Evolutionary conservation across 352 stramenopile genomes (phyloP).

Genomic region (Phytophthora crassamura): DNA sequence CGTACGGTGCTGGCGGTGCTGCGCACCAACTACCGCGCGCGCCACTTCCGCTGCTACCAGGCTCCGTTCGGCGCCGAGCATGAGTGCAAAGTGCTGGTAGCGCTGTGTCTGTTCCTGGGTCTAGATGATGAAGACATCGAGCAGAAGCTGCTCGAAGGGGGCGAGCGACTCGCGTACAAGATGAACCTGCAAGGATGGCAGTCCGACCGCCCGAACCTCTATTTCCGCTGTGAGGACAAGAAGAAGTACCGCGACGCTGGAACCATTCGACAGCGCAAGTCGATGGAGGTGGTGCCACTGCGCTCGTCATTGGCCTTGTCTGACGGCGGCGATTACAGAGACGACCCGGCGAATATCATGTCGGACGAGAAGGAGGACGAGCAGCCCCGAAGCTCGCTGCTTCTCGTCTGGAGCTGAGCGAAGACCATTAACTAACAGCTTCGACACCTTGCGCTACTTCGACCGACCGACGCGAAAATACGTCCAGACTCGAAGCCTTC

Average conservation of each 20-base stretch:
- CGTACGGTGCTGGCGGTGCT: conserved; percentile 37
- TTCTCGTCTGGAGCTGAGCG: conserved; percentile 28
- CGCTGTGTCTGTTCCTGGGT: conserved; percentile 47
- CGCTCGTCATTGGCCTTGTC: conserved; percentile 18
- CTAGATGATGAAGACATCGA: conserved; percentile 35
- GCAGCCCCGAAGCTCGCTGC: conserved; percentile 20
- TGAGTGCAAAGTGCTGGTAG: conserved; percentile 50
- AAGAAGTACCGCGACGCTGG: conserved; percentile 22
- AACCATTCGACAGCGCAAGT: conserved; percentile 25
- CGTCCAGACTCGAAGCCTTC: conserved; percentile 8
- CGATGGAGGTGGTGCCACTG: conserved; percentile 21
- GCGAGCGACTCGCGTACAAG: conserved; percentile 33
- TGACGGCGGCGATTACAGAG: conserved; percentile 20
- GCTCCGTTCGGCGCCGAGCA: conserved; percentile 12
- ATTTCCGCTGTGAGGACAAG: conserved; percentile 36
- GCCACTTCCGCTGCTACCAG: conserved; percentile 40
- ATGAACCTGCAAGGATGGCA: conserved; percentile 58
- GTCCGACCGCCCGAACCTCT: conserved; percentile 41
- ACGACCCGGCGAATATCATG: conserved; percentile 13
- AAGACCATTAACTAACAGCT: conserved; percentile 25
- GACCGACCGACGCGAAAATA: conserved; percentile 1
- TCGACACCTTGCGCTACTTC: not conserved
- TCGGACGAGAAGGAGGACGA: conserved; percentile 24
- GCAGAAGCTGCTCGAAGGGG: conserved; percentile 27
- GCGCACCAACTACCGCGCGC: conserved; percentile 36